phyloP scores from a whole-genome alignment of 2,329 filamentous ascomycete genomes.

The Colletotrichum eremochloae region DNA sequence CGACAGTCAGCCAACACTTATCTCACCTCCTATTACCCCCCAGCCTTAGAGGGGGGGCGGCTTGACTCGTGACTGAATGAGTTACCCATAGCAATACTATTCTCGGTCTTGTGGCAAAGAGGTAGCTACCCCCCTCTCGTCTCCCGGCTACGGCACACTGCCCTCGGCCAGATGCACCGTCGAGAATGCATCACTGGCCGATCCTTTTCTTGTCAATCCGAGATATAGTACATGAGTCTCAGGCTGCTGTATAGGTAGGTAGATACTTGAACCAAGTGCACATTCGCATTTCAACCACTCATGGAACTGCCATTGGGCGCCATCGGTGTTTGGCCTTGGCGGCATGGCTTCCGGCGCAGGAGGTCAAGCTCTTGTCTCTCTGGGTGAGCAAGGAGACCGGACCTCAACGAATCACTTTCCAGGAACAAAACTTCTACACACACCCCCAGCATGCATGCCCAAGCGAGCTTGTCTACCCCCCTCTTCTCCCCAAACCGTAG shows the following conservation, averaged over 20 bases:
- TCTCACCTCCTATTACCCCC: background rate
- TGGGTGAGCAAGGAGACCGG: slow-evolving; percentile 23
- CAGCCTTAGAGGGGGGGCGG: too few species aligned
- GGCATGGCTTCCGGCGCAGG: slow-evolving; percentile 7
- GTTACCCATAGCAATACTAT: background rate
- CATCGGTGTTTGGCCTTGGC: slow-evolving; percentile 14
- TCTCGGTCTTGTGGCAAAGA: slow-evolving; percentile 16
- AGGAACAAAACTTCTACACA: background rate
- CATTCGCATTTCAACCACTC: background rate
- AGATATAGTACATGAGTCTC: slow-evolving; percentile 8
- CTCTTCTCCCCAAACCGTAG: background rate
- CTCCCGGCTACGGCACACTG: slow-evolving; percentile 16
- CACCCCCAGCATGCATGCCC: slow-evolving; percentile 2
- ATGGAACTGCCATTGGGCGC: slow-evolving; percentile 5
- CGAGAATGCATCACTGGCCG: background rate
- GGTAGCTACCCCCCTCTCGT: background rate
- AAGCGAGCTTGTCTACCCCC: background rate
- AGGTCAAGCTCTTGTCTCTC: slow-evolving; percentile 5
- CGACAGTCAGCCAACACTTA: slow-evolving; percentile 10
- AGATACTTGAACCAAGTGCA: background rate
- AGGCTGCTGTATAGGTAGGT: background rate
- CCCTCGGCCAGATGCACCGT: slow-evolving; percentile 3
- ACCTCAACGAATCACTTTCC: slow-evolving; percentile 9
- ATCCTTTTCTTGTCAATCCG: background rate
- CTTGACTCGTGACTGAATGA: slow-evolving; percentile 3